Percentiles rank a stretch among this genome's conserved stretches.
Conservation (phyloP, 106 monocot genomes). For the Xerophyta viscosa region DNA sequence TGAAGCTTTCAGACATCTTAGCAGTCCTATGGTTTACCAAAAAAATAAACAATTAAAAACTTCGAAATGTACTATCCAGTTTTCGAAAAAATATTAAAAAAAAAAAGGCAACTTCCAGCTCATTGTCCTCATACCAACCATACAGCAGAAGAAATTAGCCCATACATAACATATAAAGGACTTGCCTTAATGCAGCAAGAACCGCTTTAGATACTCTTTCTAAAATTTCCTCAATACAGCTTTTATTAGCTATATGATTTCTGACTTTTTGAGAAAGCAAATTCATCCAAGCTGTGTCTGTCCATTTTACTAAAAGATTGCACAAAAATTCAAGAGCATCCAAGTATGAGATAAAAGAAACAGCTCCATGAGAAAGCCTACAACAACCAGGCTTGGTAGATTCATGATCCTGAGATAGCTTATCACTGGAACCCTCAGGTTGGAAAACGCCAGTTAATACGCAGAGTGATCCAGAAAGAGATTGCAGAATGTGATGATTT, state of each 20-base stretch:
- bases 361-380: slow-evolving; percentile 21
- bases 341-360: slow-evolving; percentile 42
- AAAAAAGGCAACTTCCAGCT: too few species aligned
- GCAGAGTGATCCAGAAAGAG: slow-evolving; percentile 11
- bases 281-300: slow-evolving; percentile 22
- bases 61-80: too few species aligned
- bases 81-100: too few species aligned
- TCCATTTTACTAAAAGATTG: slow-evolving; percentile 27
- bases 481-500: neutral
- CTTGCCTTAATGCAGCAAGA: slow-evolving; percentile 32
- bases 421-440: slow-evolving; percentile 8
- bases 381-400: slow-evolving; percentile 3
- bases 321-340: slow-evolving; percentile 57
- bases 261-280: slow-evolving; percentile 18
- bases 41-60: too few species aligned
- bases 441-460: slow-evolving; percentile 11
- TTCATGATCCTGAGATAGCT: neutral
- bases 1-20: slow-evolving; percentile 16
- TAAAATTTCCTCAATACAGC: slow-evolving; percentile 22
- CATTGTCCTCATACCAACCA: too few species aligned
- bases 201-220: slow-evolving; percentile 31
- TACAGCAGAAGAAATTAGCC: too few species aligned
- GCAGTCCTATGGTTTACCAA: slow-evolving; percentile 22
- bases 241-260: slow-evolving; percentile 10
- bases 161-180: too few species aligned